phyloP scores from a whole-genome alignment of 306 rosid species.

The Cicer chorassanicum region DNA sequence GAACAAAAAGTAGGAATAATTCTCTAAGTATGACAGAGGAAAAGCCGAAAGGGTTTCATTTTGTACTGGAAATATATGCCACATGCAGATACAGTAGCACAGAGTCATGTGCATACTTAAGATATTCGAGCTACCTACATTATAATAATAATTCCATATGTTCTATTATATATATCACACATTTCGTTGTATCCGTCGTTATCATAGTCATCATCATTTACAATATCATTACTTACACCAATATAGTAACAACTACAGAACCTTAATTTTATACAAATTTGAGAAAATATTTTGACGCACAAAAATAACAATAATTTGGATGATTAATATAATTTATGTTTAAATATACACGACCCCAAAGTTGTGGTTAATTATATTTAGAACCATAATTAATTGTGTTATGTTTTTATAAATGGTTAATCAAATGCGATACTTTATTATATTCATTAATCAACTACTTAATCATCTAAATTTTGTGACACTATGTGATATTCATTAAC shows the following conservation, averaged over 20 bases:
- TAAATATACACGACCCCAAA: too few relatives aligned
- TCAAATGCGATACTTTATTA: too few relatives aligned
- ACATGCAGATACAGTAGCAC: slow-evolving; percentile 55
- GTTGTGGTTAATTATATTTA: too few relatives aligned
- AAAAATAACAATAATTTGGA: too few relatives aligned
- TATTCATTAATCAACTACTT: too few relatives aligned
- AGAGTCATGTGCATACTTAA: slow-evolving; percentile 52
- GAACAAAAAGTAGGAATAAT: slow-evolving; percentile 49
- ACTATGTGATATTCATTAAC: too few relatives aligned
- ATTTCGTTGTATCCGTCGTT: slow-evolving; percentile 50
- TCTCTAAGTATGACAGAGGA: slow-evolving; percentile 45
- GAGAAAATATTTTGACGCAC: too few relatives aligned
- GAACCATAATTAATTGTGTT: rapidly evolving
- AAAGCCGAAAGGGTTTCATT: slow-evolving; percentile 45
- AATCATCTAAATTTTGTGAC: too few relatives aligned
- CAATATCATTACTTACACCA: slow-evolving; percentile 61
- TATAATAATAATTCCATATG: slow-evolving; percentile 39
- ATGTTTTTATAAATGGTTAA: too few relatives aligned
- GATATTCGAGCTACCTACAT: slow-evolving; percentile 35
- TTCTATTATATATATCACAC: slow-evolving; percentile 15
- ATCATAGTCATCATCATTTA: slow-evolving; percentile 67
- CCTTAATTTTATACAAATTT: slow-evolving; percentile 28
- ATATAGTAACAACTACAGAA: slow-evolving; percentile 34
- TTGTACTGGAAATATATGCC: slow-evolving; percentile 40
- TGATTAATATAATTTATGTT: too few relatives aligned